phyloP scores from a whole-genome alignment of 805 yeast genomes.

The Saccharomycopsis sp. region DNA sequence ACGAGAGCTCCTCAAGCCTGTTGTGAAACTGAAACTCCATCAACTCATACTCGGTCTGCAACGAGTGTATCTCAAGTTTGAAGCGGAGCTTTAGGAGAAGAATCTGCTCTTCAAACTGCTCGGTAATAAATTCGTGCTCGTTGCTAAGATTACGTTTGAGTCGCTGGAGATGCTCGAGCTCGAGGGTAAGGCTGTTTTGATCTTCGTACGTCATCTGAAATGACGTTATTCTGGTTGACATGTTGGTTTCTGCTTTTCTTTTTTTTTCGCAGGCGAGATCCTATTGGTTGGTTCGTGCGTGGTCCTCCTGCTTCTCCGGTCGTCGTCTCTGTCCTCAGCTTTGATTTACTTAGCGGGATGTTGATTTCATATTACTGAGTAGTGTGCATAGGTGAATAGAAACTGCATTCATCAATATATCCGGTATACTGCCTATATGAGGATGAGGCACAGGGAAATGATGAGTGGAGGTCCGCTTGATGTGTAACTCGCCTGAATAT shows the following conservation, averaged over 20 bases:
- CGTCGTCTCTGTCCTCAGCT: background rate
- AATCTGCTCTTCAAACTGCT: slow-evolving; percentile 15
- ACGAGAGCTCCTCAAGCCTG: slow-evolving; percentile 8
- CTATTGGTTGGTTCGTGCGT: background rate
- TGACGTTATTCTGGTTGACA: background rate
- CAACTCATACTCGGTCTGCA: slow-evolving; percentile 14
- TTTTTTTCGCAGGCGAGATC: background rate
- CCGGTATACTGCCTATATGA: too few species aligned
- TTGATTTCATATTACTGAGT: background rate
- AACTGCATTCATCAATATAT: background rate
- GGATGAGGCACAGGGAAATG: background rate
- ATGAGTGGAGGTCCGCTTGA: background rate
- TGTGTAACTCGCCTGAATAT: background rate
- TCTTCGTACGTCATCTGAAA: background rate
- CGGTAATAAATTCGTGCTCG: slow-evolving; percentile 6
- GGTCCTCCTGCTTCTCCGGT: background rate
- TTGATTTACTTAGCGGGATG: background rate
- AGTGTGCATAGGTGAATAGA: background rate
- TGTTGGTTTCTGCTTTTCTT: background rate
- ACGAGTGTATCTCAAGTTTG: slow-evolving; percentile 14
- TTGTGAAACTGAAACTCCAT: slow-evolving; percentile 6
- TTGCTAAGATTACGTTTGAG: slow-evolving; percentile 7
- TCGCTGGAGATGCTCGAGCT: slow-evolving; percentile 9
- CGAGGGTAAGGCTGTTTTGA: slow-evolving; percentile 1
- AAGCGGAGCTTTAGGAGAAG: slow-evolving; percentile 12